Percentiles rank a stretch among this genome's conserved stretches.
Evolutionary conservation across 192 early-diverging fungal species (phyloP).

Genomic region (Chytriomyces sp.): DNA sequence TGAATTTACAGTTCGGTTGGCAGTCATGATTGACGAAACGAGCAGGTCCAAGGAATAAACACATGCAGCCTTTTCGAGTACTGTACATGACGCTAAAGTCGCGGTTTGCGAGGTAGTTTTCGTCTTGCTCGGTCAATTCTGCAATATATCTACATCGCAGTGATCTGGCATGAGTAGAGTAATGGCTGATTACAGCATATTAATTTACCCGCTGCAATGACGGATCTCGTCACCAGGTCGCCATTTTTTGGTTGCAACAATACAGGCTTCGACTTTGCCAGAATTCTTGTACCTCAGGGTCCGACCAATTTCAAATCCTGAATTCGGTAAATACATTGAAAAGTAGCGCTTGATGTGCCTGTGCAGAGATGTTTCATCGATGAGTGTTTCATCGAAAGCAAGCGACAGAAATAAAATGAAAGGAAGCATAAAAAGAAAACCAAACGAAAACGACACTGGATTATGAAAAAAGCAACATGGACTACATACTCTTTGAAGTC

Average conservation of each 20-base stretch:
- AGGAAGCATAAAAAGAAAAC: no score
- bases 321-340: constrained; percentile 64
- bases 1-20: constrained; percentile 64
- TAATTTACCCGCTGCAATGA: constrained; percentile 47
- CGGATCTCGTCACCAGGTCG: constrained; percentile 55
- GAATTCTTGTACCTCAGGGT: constrained; percentile 61
- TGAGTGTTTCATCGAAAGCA: no score
- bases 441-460: no score
- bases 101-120: constrained; percentile 44
- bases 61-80: constrained; percentile 57
- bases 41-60: constrained; percentile 72
- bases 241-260: constrained; percentile 57
- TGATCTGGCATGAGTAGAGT: neutral
- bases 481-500: neutral
- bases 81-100: constrained; percentile 77
- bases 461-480: no score
- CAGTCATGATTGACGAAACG: constrained; percentile 82
- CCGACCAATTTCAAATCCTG: constrained; percentile 69
- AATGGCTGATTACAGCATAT: neutral
- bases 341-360: constrained; percentile 66
- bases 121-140: constrained; percentile 52
- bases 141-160: constrained; percentile 47
- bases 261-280: constrained; percentile 57
- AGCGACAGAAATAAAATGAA: no score
- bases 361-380: neutral